Percentiles rank a stretch among this genome's conserved stretches.
phyloP scores from a whole-genome alignment of 345 rosid species.

The Murraya koenigii region DNA sequence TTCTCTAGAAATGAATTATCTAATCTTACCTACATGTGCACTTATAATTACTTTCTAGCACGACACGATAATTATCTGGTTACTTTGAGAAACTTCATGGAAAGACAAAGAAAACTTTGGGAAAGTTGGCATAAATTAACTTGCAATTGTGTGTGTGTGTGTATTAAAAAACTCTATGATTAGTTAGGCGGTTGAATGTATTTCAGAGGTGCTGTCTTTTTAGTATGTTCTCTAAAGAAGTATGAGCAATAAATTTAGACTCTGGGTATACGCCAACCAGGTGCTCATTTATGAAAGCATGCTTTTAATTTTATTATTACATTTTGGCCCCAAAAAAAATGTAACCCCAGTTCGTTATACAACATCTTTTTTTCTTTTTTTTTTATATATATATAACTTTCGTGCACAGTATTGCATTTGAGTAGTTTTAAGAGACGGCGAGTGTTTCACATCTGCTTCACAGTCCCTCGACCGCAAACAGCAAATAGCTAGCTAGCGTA shows the following conservation, averaged over 20 bases:
- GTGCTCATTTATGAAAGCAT: neutral
- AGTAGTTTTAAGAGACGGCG: neutral
- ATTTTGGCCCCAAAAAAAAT: neutral
- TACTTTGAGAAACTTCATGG: neutral
- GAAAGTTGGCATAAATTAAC: neutral
- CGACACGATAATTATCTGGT: neutral
- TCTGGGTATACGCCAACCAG: neutral
- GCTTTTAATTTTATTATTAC: neutral
- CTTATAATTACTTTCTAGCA: neutral
- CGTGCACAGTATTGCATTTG: neutral
- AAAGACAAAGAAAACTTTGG: neutral
- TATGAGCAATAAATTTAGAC: neutral
- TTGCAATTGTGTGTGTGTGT: neutral
- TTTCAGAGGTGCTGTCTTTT: slow-evolving; percentile 6
- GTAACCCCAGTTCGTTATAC: neutral
- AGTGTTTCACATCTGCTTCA: neutral
- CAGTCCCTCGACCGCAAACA: neutral
- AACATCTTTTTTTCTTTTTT: neutral
- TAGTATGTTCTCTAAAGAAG: neutral
- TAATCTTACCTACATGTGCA: neutral
- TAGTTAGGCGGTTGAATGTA: neutral
- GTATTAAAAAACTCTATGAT: neutral
- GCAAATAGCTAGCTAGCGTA: neutral
- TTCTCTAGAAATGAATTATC: slow-evolving; percentile 14
- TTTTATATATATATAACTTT: no score